Conservation (phyloP, 73 alveolate genomes). For the Paramecium biaurelia region DNA sequence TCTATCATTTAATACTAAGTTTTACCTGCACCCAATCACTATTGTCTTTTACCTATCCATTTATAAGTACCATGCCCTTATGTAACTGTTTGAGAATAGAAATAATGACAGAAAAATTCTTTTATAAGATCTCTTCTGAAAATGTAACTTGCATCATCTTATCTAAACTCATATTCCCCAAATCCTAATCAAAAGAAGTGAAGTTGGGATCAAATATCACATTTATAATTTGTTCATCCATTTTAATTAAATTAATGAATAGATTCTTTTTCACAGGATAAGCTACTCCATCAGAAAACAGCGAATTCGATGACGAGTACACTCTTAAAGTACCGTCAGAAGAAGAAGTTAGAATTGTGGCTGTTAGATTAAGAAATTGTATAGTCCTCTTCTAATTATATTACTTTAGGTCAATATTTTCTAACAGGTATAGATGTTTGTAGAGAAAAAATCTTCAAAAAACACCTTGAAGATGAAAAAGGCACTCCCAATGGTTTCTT, state of each 20-base stretch:
- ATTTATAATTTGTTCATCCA: slow-evolving; percentile 40
- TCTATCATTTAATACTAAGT: not conserved
- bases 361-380: slow-evolving; percentile 39
- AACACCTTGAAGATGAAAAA: not conserved
- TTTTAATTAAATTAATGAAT: slow-evolving; percentile 8
- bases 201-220: slow-evolving; percentile 46
- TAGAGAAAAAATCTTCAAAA: slow-evolving; percentile 23
- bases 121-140: slow-evolving; percentile 17
- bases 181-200: slow-evolving; percentile 39
- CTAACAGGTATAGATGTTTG: slow-evolving; percentile 26
- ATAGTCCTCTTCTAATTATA: not conserved
- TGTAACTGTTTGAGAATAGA: slow-evolving; percentile 53
- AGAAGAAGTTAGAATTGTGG: slow-evolving; percentile 40
- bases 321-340: not conserved
- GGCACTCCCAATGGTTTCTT: not conserved
- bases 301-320: slow-evolving; percentile 43
- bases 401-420: slow-evolving; percentile 11
- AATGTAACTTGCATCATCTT: slow-evolving; percentile 16
- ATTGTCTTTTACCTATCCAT: not conserved
- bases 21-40: slow-evolving; percentile 41
- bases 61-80: slow-evolving; percentile 19
- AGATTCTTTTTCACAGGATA: not conserved
- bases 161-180: not conserved
- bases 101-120: slow-evolving; percentile 24
- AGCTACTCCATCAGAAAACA: not conserved